Conservation (phyloP, 1,139 yeast genomes). For the Saccharomyces pastorianus region DNA sequence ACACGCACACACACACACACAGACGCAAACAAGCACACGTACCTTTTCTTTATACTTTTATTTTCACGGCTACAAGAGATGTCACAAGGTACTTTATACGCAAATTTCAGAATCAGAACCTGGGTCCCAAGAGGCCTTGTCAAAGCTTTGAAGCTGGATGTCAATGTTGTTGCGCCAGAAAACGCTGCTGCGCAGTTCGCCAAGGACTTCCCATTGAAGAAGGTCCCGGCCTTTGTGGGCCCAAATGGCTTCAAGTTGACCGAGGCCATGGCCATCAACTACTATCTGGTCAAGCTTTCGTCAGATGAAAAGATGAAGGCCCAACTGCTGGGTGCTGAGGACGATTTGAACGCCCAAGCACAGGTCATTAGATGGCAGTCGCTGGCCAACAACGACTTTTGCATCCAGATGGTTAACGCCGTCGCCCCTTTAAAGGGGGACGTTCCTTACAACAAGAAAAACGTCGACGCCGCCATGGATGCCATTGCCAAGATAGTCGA, state of each 20-base stretch:
- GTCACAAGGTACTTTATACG: constrained; percentile 64
- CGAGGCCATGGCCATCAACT: constrained; percentile 68
- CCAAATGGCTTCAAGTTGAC: constrained; percentile 71
- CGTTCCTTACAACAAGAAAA: constrained; percentile 73
- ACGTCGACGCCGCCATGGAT: constrained; percentile 47
- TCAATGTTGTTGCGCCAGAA: constrained; percentile 45
- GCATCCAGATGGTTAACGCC: constrained; percentile 37
- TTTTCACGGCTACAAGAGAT: constrained; percentile 27
- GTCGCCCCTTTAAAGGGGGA: constrained; percentile 43
- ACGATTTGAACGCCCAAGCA: constrained; percentile 50
- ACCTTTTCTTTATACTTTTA: neutral
- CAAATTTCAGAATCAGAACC: constrained; percentile 42
- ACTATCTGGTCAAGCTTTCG: constrained; percentile 34
- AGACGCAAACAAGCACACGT: too few species aligned
- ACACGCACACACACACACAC: too few species aligned
- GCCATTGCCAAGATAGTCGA: constrained; percentile 37
- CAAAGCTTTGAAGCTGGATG: constrained; percentile 64
- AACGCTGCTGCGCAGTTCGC: constrained; percentile 39
- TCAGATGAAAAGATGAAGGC: constrained; percentile 23
- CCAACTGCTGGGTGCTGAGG: constrained; percentile 51
- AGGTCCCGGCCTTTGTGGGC: constrained; percentile 72
- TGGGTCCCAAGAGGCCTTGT: constrained; percentile 55
- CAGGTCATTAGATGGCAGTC: constrained; percentile 75
- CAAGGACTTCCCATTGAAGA: constrained; percentile 59
- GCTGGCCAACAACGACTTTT: constrained; percentile 64